phyloP scores from a whole-genome alignment of 129 eudicot species.

The Chrysanthemum makinoi region DNA sequence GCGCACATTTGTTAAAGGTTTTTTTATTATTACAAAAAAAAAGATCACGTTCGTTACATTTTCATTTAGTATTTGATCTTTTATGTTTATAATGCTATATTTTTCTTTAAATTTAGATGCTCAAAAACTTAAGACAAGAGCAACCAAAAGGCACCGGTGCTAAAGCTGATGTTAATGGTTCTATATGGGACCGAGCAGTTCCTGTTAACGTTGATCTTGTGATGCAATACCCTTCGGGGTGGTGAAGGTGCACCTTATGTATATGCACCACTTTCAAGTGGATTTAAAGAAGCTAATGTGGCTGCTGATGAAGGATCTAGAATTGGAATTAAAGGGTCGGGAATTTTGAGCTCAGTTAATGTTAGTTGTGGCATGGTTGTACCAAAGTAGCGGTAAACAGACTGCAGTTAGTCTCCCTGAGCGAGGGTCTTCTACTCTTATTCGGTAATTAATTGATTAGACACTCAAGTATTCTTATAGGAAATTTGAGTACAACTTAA shows the following conservation, averaged over 20 bases:
- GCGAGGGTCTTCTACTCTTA: no score
- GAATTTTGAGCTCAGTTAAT: no score
- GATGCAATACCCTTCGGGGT: constrained; percentile 57
- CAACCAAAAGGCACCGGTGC: constrained; percentile 39
- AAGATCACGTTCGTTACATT: background rate
- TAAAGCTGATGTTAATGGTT: constrained; percentile 2
- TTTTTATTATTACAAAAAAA: background rate
- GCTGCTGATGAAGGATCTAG: constrained; percentile 87
- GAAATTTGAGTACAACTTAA: no score
- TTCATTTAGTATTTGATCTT: background rate
- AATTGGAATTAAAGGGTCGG: no score
- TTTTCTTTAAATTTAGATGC: constrained; percentile 44
- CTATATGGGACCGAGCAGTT: constrained; percentile 61
- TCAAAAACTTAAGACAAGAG: constrained; percentile 60
- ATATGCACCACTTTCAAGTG: background rate
- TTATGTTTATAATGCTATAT: background rate
- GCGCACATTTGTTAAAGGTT: constrained; percentile 45
- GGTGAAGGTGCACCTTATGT: constrained; percentile 53
- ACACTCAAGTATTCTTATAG: no score
- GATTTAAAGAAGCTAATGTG: background rate
- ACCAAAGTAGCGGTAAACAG: no score
- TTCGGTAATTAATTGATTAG: background rate
- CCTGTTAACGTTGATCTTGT: constrained; percentile 52
- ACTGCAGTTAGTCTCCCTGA: no score
- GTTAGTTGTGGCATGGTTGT: no score